Conservation (phyloP, 2,329 filamentous ascomycete genomes). For the Ustulina deusta region DNA sequence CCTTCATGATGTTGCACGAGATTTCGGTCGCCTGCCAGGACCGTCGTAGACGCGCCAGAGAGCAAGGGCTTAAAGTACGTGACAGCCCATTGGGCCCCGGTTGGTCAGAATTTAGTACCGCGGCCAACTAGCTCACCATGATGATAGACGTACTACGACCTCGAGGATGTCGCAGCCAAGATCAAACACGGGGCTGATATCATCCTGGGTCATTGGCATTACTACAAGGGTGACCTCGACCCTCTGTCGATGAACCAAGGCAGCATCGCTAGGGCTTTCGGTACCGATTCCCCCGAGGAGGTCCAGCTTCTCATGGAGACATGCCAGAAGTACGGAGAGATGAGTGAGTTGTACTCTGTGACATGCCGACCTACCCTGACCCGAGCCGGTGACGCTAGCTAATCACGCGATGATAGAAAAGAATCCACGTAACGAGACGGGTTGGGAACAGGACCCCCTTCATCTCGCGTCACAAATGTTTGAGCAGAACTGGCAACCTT, state of each 20-base stretch:
- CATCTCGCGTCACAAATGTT: slow-evolving; percentile 63
- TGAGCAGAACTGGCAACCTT: slow-evolving; percentile 55
- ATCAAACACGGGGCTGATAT: slow-evolving; percentile 61
- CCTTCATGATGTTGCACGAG: slow-evolving; percentile 53
- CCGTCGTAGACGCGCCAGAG: slow-evolving; percentile 55
- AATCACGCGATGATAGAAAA: slow-evolving; percentile 19
- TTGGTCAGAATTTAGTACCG: background rate
- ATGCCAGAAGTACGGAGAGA: slow-evolving; percentile 43
- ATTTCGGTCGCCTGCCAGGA: slow-evolving; percentile 49
- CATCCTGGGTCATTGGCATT: slow-evolving; percentile 64
- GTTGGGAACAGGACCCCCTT: slow-evolving; percentile 55
- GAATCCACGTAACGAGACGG: slow-evolving; percentile 19
- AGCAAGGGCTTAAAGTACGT: slow-evolving; percentile 51
- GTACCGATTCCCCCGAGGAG: slow-evolving; percentile 51
- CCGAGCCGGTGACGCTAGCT: background rate
- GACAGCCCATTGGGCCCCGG: slow-evolving; percentile 24
- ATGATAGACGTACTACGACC: slow-evolving; percentile 36
- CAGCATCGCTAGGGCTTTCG: slow-evolving; percentile 45
- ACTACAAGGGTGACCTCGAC: slow-evolving; percentile 58
- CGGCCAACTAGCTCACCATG: slow-evolving; percentile 49
- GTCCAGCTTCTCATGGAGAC: slow-evolving; percentile 51
- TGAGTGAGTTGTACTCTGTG: slow-evolving; percentile 42
- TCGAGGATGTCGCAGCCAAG: slow-evolving; percentile 45
- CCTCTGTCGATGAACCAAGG: slow-evolving; percentile 46
- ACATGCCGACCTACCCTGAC: background rate